phyloP scores from a whole-genome alignment of 78 protist genomes.

The Cavenderia fasciculata region DNA sequence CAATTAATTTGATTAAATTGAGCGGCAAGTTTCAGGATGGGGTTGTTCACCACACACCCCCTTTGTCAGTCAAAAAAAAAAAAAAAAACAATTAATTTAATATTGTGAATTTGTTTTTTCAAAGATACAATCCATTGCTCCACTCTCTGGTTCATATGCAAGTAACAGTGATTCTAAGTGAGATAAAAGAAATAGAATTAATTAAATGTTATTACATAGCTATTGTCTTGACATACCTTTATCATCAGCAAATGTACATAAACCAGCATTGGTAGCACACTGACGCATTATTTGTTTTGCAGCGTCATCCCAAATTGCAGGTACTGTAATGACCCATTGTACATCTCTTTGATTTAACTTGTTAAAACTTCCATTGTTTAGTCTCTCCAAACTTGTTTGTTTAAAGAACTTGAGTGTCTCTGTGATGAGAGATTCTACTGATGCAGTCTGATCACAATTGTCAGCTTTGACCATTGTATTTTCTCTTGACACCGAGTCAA shows the following conservation, averaged over 20 bases:
- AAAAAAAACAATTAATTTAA: too few relatives aligned
- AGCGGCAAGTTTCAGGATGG: too few relatives aligned
- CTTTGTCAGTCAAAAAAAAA: too few relatives aligned
- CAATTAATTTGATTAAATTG: too few relatives aligned
- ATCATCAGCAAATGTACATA: slow-evolving; percentile 22
- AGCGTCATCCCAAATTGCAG: slow-evolving; percentile 22
- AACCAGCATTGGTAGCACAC: neutral
- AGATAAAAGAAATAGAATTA: too few relatives aligned
- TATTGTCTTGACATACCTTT: neutral
- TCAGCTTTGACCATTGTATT: too few relatives aligned
- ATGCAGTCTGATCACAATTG: too few relatives aligned
- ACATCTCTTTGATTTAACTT: neutral
- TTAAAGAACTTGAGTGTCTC: neutral
- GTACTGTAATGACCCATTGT: slow-evolving; percentile 11
- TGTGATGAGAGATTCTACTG: neutral
- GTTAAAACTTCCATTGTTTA: neutral
- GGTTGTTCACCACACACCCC: too few relatives aligned
- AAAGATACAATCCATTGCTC: neutral
- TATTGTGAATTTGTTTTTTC: neutral
- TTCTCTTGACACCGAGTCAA: too few relatives aligned
- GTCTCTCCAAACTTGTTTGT: neutral
- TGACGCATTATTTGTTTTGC: slow-evolving; percentile 8
- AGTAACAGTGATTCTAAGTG: neutral
- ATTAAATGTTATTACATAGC: neutral
- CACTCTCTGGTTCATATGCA: neutral